Evolutionary conservation across 176 grass and related monocot genomes (phyloP).

Genomic region (Phragmites australis): DNA sequence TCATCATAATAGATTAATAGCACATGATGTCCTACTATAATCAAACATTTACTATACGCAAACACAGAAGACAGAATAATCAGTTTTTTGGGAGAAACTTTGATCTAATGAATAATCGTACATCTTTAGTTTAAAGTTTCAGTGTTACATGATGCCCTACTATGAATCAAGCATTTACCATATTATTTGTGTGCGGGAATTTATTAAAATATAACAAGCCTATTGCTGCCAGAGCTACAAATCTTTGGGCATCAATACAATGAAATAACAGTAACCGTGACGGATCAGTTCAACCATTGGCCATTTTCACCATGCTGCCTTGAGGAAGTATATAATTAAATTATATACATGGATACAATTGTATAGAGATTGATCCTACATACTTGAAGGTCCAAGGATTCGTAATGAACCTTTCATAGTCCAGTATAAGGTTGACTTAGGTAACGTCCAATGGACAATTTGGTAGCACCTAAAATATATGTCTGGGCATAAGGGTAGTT

Average conservation of each 20-base stretch:
- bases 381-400: background rate
- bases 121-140: background rate
- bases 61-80: background rate
- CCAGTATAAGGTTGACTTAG: background rate
- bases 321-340: background rate
- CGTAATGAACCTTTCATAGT: background rate
- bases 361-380: background rate
- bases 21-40: slow-evolving; percentile 3
- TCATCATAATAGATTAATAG: background rate
- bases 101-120: background rate
- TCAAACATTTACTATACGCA: slow-evolving; percentile 9
- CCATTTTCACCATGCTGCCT: background rate
- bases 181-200: slow-evolving; percentile 14
- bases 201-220: background rate
- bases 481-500: background rate
- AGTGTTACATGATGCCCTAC: background rate
- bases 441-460: background rate
- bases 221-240: background rate
- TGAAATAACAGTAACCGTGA: slow-evolving; percentile 8
- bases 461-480: background rate
- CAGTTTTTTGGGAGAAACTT: background rate
- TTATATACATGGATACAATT: background rate
- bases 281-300: background rate
- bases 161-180: background rate
- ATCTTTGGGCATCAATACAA: background rate